phyloP scores from a whole-genome alignment of 192 early-diverging fungal species.

The Coemansia sp. region DNA sequence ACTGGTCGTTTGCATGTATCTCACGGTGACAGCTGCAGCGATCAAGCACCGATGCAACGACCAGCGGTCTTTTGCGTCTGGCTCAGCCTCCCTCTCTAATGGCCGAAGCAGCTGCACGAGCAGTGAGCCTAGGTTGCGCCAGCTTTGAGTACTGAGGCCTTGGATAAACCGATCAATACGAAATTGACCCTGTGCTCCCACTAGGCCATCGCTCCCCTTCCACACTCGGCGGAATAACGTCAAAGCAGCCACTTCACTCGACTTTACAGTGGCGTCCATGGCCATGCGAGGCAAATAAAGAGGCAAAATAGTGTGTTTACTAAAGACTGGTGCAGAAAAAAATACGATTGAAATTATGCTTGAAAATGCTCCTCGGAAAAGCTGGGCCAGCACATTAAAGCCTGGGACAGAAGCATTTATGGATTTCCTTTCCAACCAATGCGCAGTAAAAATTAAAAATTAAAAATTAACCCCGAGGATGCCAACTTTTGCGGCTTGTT shows the following conservation, averaged over 20 bases:
- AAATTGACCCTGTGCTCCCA: slow-evolving; percentile 8
- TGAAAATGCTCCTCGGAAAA: not conserved
- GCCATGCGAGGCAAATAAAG: not conserved
- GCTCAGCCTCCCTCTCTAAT: not conserved
- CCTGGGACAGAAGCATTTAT: too few relatives aligned
- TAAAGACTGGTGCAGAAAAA: not conserved
- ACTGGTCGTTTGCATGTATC: slow-evolving; percentile 22
- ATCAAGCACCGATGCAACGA: slow-evolving; percentile 8
- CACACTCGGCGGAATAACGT: slow-evolving; percentile 21
- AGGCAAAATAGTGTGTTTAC: not conserved
- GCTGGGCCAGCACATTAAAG: too few relatives aligned
- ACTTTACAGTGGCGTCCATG: not conserved
- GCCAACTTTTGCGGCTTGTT: too few relatives aligned
- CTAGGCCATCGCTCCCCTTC: slow-evolving; percentile 20
- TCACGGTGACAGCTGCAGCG: slow-evolving; percentile 16
- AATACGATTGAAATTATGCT: not conserved
- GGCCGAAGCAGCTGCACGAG: slow-evolving; percentile 19
- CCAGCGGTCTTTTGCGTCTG: not conserved
- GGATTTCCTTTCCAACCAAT: too few relatives aligned
- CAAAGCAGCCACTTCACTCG: not conserved
- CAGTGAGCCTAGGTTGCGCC: slow-evolving; percentile 37
- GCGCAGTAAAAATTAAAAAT: too few relatives aligned
- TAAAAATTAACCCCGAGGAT: too few relatives aligned
- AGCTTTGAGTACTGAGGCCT: slow-evolving; percentile 8
- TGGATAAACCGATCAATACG: slow-evolving; percentile 10